Base-by-base conservation (phyloP, 768 basidiomycete species). In the Boletus coccyginus region DNA sequence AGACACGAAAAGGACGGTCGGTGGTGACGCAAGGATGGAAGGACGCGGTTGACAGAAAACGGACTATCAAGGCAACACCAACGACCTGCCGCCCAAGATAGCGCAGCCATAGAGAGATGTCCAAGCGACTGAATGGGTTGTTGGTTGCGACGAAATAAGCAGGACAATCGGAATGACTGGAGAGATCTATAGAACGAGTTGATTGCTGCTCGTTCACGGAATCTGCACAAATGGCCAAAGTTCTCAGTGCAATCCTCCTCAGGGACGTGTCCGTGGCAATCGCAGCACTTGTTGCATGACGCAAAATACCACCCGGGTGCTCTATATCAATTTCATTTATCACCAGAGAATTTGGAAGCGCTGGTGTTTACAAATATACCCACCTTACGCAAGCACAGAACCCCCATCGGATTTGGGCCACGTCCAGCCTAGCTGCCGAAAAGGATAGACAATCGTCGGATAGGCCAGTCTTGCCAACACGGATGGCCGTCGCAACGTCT, bases 191-290 rank as follows among this genome's bases (percentile, higher is more conserved):
- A 27, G 12, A 52, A 53, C 17, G 55, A n/a, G 55, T n/a, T 35
- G 57, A 57, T 50, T 46, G 48, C 55, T 58, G 40, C 31, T 64
- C 63, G 44, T 46, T 53, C 42, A 42, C 21, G 45, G 62, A 62
- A 56, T 55, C 46, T 50, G 52, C 47, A 27, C 27, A 55, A 43
- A 53, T 43, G 45, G 29, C 29, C 9, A 41, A 21, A 40, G 27
- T 70, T 66, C 64, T 60, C 52, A n/a, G 41, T 52, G 48, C 39
- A 62, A 70, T 70, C 66, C 66, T 62, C 65, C 52, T 33, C 58
- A 58, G 64, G 61, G 56, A 58, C 63, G 43, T 53, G 32, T 63
- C 60, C 58, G 61, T 61, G 46, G 50, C 54, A 57, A 32, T 52
- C 68, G 68, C 66, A 56, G 54, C 49, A 45, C 24, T 42, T 33